phyloP scores from a whole-genome alignment of 2,329 filamentous ascomycete species.

The Colletotrichum destructivum region DNA sequence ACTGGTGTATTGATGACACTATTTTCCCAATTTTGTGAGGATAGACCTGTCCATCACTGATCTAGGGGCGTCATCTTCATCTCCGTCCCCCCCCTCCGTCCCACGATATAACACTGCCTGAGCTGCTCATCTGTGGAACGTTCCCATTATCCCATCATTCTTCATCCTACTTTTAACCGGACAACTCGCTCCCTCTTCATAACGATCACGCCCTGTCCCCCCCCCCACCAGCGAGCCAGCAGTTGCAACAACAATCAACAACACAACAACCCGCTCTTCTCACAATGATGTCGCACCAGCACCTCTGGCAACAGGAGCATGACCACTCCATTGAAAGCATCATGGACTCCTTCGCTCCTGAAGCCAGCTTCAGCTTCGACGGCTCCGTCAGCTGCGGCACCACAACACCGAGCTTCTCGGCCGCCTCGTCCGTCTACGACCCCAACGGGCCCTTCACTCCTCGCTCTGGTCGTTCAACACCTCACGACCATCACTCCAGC shows the following conservation, averaged over 20 bases:
- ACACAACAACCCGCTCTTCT: background rate
- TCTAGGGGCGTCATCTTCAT: conserved; percentile 48
- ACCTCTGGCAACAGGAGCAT: conserved; percentile 40
- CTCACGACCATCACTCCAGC: conserved; percentile 51
- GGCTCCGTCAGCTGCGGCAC: conserved; percentile 39
- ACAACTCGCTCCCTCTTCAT: conserved; percentile 41
- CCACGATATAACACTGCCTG: conserved; percentile 59
- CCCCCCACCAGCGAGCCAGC: conserved; percentile 29
- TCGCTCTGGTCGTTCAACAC: conserved; percentile 60
- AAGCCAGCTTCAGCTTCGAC: conserved; percentile 42
- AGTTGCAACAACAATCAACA: conserved; percentile 34
- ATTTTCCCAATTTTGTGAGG: conserved; percentile 42
- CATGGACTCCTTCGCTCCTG: conserved; percentile 40
- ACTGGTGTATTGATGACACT: conserved; percentile 43
- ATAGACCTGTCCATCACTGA: conserved; percentile 36
- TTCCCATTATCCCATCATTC: conserved; percentile 44
- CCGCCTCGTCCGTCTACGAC: conserved; percentile 57
- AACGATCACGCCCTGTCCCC: conserved; percentile 33
- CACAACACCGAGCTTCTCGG: conserved; percentile 44
- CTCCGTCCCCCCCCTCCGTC: conserved; percentile 53
- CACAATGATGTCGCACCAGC: conserved; percentile 40
- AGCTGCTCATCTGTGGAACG: conserved; percentile 52
- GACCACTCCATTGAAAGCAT: conserved; percentile 40
- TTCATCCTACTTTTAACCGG: conserved; percentile 40
- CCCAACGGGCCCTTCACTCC: conserved; percentile 62